Base-by-base conservation (phyloP, 108 stramenopile genomes). In the Skeletonema menzelii region DNA sequence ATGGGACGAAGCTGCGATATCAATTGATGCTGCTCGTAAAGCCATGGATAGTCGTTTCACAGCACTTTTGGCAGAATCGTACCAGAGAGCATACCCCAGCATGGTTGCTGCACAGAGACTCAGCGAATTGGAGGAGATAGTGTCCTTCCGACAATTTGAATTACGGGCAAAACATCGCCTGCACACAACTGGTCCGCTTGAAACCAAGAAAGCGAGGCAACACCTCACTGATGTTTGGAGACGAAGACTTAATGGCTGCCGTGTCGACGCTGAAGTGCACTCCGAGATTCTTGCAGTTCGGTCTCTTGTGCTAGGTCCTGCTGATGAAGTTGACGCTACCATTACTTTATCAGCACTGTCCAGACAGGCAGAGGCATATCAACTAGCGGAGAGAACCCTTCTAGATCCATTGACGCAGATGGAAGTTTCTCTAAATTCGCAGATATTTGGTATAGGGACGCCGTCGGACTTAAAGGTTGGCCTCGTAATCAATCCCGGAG, bases 101-200 rank as follows among this genome's bases (percentile, higher is more conserved):
- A 94, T 98, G 90, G 94, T 99, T 4, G 89, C 90, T 40, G 95
- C 93, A 55, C 97, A 99, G 76, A 91, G 68, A 32, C 80, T 93
- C n/a, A 79, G 84, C 20, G 90, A 92, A 79, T 76, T 98, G 83
- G 98, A 99, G 72, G 99, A 99, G 75, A 97, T 99, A 4, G 93
- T 97, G 22, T 85, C 91, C 35, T 90, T 85, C 40, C 81, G 84
- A 37, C 91, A 91, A 73, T 64, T 92, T 19, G 89, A 93, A 70
- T 77, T 74, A 17, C 69, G 77, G 13, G 65, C 79, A 8, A 63
- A 59, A 38, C 67, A 32, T 26, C 71, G 88, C 55, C 59, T 72
- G 20, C 86, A 90, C 63, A 70, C 82, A 17, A 82, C 84, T 19
- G 89, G 90, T 76, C 69, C 81, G n/a, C 74, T 76, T 5, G 70